Evolutionary conservation across 352 stramenopile genomes (phyloP).

Genomic region (Pythium pyrilobum): DNA sequence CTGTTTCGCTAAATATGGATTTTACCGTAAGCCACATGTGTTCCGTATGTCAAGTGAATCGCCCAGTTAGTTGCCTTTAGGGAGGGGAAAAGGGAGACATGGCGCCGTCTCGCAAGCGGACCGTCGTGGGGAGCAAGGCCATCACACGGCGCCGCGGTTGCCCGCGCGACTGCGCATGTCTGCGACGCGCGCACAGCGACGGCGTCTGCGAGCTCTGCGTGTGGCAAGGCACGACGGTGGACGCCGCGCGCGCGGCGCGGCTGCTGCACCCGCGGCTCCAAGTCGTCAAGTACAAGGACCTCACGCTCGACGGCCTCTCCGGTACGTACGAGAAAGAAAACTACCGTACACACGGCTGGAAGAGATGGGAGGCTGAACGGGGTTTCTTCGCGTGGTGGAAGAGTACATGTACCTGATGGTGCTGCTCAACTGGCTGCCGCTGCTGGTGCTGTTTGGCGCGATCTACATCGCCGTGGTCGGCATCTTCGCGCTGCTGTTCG

Average conservation of each 20-base stretch:
- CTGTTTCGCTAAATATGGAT: no score
- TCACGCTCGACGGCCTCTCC: slow-evolving; percentile 28
- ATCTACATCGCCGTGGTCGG: slow-evolving; percentile 41
- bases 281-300: slow-evolving; percentile 46
- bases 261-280: slow-evolving; percentile 38
- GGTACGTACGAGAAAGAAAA: slow-evolving; percentile 10
- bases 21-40: neutral
- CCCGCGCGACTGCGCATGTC: slow-evolving; percentile 27
- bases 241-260: slow-evolving; percentile 13
- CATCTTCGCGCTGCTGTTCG: slow-evolving; percentile 45
- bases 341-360: no score
- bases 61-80: no score
- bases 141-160: neutral
- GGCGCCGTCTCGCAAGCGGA: slow-evolving; percentile 39
- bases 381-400: slow-evolving; percentile 1
- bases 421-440: slow-evolving; percentile 32
- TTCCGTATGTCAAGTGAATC: no score
- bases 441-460: slow-evolving; percentile 42
- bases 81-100: slow-evolving; percentile 12
- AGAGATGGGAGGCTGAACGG: no score
- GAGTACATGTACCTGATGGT: slow-evolving; percentile 48
- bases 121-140: slow-evolving; percentile 17
- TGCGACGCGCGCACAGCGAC: slow-evolving; percentile 18
- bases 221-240: slow-evolving; percentile 50
- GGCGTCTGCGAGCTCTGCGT: slow-evolving; percentile 47